Conservation (phyloP, 768 basidiomycete species). For the Russula compacta region DNA sequence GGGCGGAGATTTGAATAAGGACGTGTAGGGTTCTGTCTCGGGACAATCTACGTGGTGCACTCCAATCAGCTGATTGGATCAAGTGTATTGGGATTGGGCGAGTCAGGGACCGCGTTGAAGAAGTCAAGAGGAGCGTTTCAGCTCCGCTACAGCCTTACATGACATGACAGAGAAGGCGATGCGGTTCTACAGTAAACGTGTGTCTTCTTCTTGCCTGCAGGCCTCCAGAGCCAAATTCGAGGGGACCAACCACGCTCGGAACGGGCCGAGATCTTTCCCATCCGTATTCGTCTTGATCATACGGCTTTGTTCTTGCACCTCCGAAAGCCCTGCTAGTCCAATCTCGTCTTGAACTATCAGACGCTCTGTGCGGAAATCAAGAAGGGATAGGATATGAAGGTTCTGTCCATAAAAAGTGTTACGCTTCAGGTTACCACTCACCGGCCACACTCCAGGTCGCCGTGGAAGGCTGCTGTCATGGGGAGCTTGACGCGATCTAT, state of each 20-base stretch:
- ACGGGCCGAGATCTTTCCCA: neutral
- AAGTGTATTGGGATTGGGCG: neutral
- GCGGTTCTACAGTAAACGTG: too few relatives aligned
- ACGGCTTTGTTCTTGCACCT: too few relatives aligned
- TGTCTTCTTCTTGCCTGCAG: neutral
- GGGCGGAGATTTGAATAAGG: neutral
- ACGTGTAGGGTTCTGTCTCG: neutral
- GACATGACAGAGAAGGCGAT: neutral
- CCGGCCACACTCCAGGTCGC: slow-evolving; percentile 47
- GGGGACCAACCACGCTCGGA: neutral
- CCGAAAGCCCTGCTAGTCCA: too few relatives aligned
- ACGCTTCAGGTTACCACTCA: neutral
- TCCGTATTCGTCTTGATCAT: neutral
- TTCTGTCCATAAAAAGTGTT: neutral
- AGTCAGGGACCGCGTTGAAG: neutral
- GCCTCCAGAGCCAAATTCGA: neutral
- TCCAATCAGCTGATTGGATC: slow-evolving; percentile 11
- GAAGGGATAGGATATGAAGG: neutral
- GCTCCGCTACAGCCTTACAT: neutral
- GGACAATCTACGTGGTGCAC: neutral
- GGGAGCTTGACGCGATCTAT: slow-evolving; percentile 85
- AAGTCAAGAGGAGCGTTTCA: neutral
- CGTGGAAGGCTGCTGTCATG: slow-evolving; percentile 93
- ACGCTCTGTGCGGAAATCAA: neutral
- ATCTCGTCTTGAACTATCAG: neutral